Percentiles rank a stretch among this genome's conserved stretches.
Evolutionary conservation across 2,329 filamentous ascomycete species (phyloP).

Genomic region (Pyricularia pennisetigena): DNA sequence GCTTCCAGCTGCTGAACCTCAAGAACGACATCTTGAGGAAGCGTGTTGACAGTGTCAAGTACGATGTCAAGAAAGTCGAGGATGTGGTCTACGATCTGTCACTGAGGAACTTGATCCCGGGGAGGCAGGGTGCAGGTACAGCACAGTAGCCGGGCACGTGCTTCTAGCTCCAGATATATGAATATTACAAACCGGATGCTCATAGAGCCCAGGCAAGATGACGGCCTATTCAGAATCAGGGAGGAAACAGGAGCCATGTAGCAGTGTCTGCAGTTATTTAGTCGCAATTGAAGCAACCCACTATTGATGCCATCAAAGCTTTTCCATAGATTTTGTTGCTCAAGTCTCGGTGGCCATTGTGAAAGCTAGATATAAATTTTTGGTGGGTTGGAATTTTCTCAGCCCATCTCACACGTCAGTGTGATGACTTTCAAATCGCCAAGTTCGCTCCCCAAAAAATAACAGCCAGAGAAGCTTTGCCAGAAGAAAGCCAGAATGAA

Average conservation of each 20-base stretch:
- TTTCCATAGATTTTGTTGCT: background rate
- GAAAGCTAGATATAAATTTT: too few species aligned
- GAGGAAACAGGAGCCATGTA: background rate
- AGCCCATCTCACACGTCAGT: background rate
- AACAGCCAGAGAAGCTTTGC: background rate
- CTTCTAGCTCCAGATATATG: background rate
- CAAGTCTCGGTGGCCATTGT: too few species aligned
- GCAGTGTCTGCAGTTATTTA: background rate
- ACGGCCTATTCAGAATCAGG: background rate
- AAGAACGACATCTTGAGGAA: slow-evolving; percentile 91
- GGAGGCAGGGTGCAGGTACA: background rate
- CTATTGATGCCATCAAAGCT: background rate
- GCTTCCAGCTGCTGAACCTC: slow-evolving; percentile 93
- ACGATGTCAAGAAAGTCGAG: slow-evolving; percentile 95
- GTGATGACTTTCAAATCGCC: background rate
- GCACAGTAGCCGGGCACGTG: background rate
- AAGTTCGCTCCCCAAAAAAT: background rate
- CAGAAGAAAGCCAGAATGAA: background rate
- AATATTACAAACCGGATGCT: background rate
- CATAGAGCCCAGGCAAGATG: background rate
- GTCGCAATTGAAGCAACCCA: background rate
- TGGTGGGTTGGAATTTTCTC: too few species aligned
- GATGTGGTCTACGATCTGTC: slow-evolving; percentile 96
- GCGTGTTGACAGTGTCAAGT: slow-evolving; percentile 89
- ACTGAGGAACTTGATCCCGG: slow-evolving; percentile 67